Base-by-base conservation (phyloP, 2,329 filamentous ascomycete species). In the Microcyclosporella mali region DNA sequence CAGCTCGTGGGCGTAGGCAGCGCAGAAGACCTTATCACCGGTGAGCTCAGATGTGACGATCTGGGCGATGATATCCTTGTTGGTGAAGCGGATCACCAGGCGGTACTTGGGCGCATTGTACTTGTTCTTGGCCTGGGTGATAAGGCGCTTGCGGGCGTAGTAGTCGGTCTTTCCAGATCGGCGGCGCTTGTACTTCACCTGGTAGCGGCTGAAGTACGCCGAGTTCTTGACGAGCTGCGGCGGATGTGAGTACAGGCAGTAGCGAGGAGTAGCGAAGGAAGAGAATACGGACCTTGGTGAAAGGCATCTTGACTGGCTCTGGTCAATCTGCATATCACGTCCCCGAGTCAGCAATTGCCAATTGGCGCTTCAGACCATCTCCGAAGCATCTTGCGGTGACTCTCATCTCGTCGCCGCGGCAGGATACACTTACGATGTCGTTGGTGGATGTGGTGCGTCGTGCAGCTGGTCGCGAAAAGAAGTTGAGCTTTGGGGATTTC, bases 121-220 rank as follows among this genome's bases (percentile, higher is more conserved):
- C 85, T 98, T 98, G 88, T 98, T 98, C 88, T 97, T 98, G 77
- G 92, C 92, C 82, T 98, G 92, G 78, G 88, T 89, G 80, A 97
- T 92, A 73, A 98, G 81, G 69, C 92, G 85, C 87, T 97, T 97
- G 73, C 92, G 90, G 70, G 92, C 92, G 74, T 95, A 97, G 88
- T 98, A 98, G 73, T 98, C 92, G 78, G 92, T 98, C 86, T 98
- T 98, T 70, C 92, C 92, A 67, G 84, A 69, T 61, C 87, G 82
- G 74, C 92, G 84, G 71, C 92, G 89, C 81, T 88, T 92, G 86
- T 95, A 98, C 85, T 98, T 98, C 70, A 92, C 95, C 81, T 98
- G 92, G 82, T 85, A 98, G 75, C 92, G 88, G 72, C 89, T 95
- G 82, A 86, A 95, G 88, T 97, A 98, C 70, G 92, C 85, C 74